phyloP scores from a whole-genome alignment of 2,329 filamentous ascomycete genomes.

The Parastagonospora avenae region DNA sequence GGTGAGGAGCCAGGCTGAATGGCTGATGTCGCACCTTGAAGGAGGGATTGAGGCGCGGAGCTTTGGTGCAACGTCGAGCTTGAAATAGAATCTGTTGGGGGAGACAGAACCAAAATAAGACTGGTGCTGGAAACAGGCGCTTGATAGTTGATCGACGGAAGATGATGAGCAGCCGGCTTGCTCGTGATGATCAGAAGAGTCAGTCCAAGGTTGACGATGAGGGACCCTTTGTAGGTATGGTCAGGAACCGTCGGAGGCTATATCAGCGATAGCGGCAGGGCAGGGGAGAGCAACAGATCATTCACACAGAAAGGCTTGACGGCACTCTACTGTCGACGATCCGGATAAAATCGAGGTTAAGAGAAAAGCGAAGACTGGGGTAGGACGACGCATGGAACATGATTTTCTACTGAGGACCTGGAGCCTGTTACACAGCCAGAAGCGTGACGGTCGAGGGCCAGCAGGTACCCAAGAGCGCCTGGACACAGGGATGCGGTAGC shows the following conservation, averaged over 20 bases:
- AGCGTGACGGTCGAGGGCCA: constrained; percentile 47
- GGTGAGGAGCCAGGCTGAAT: constrained; percentile 43
- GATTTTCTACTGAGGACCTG: constrained; percentile 46
- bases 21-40: constrained; percentile 38
- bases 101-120: constrained; percentile 39
- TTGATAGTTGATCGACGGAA: constrained; percentile 21
- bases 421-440: constrained; percentile 47
- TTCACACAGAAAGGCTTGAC: constrained; percentile 47
- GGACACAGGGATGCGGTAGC: constrained; percentile 47
- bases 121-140: constrained; percentile 27
- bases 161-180: constrained; percentile 32
- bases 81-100: constrained; percentile 41
- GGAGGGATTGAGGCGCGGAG: constrained; percentile 40
- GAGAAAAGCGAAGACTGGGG: constrained; percentile 42
- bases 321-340: constrained; percentile 46
- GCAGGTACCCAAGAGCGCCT: constrained; percentile 38
- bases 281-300: constrained; percentile 45
- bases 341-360: constrained; percentile 50
- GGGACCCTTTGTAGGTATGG: constrained; percentile 39
- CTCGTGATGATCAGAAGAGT: constrained; percentile 38
- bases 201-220: constrained; percentile 31
- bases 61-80: constrained; percentile 40
- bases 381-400: constrained; percentile 46
- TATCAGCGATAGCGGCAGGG: constrained; percentile 44
- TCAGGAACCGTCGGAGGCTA: constrained; percentile 44